Conservation (phyloP, 1,139 yeast genomes). For the Saccharomycopsis hybrid region DNA sequence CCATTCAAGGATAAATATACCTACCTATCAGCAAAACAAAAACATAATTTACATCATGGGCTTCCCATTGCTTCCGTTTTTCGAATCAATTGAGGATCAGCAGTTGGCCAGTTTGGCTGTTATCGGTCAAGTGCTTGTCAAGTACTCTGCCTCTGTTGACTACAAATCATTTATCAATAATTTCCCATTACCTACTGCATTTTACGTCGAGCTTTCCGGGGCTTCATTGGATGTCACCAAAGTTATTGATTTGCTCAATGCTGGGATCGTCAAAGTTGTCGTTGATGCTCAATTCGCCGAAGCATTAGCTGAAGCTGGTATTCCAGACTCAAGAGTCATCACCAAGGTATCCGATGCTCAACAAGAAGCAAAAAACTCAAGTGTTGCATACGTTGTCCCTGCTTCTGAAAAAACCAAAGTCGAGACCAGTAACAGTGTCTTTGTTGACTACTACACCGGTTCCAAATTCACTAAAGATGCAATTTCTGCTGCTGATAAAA, state of each 20-base stretch:
- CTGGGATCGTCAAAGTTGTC: conserved; percentile 55
- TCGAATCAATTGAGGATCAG: conserved; percentile 1
- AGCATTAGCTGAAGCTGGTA: conserved; percentile 40
- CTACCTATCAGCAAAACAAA: neutral
- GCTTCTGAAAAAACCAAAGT: conserved; percentile 23
- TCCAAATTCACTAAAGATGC: conserved; percentile 18
- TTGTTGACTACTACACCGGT: conserved; percentile 14
- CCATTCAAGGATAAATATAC: no score
- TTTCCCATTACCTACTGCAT: conserved; percentile 4
- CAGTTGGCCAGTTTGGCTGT: conserved; percentile 19
- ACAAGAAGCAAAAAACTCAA: conserved; percentile 22
- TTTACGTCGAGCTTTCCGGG: conserved; percentile 10
- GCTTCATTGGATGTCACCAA: conserved; percentile 35
- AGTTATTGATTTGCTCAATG: conserved; percentile 53
- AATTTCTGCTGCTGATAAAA: neutral
- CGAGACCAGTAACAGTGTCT: neutral
- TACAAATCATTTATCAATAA: conserved; percentile 22
- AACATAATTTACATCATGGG: neutral
- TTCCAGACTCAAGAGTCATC: conserved; percentile 57
- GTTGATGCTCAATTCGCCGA: conserved; percentile 34
- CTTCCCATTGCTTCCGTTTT: conserved; percentile 4
- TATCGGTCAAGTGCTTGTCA: conserved; percentile 27
- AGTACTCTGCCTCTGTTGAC: conserved; percentile 21
- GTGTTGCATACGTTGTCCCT: conserved; percentile 20
- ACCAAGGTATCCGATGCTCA: conserved; percentile 29